Evolutionary conservation across 176 grass and related monocot species (phyloP), one percentile per base, ranked within the genome.

Genomic region (Aegilops sharonensis): DNA sequence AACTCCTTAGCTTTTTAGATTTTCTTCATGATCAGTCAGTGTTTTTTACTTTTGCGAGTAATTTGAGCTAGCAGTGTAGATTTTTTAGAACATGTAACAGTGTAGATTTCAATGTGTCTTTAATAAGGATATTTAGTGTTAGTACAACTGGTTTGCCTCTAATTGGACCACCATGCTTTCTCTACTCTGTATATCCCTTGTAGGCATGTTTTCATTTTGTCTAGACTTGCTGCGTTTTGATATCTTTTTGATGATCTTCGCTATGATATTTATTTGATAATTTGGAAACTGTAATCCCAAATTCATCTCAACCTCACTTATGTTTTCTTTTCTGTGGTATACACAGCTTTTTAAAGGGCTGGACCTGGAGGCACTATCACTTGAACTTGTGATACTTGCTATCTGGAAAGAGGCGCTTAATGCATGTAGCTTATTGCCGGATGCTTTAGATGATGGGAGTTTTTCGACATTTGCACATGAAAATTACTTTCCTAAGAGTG

Each of bases 341-440:
- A 39, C 84, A 82, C 77, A 95, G 90, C 79, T 78, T 87, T 54
- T 35, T 75, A 88, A 85, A 84, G 88, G 81, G 52, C 75, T 89
- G 36, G 78, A 88, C 75, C 71, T 95, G 83, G 93, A 92, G 68
- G 81, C 90, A 64, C 81, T 95, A 35, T 95, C 90, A 81, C 12
- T 95, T 75, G 90, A 95, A 79, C 90, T 95, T 56, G 45, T 92
- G 77, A 85, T 78, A 79, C 90, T 92, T 70, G 77, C 93, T 69
- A 80, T 89, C 73, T 92, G 93, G 93, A 95, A 88, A 71, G 88
- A 91, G 72, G 81, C 61, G 34, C 83, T 95, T 87, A 73, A 84
- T 78, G 77, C 83, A 24, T 91, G 84, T 84, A 86, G 70, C 64
- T 74, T 82, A 79, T 90, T 85, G 64, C 81, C 75, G 84, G 83